Conservation (phyloP, 2,329 filamentous ascomycete genomes). For the Trichoderma sp. region DNA sequence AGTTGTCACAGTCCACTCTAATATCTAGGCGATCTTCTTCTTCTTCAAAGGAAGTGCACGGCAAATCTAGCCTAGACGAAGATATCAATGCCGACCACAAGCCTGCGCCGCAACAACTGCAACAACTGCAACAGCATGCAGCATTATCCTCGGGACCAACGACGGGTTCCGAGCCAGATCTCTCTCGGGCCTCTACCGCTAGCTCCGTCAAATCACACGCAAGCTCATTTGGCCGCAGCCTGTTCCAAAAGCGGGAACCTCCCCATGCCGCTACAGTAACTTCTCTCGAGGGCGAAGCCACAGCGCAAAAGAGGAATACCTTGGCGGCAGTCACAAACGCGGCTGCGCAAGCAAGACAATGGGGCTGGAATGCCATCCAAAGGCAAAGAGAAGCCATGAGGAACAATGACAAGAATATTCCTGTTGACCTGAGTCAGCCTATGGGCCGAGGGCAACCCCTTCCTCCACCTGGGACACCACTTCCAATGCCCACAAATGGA, state of each 20-base stretch:
- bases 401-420: constrained; percentile 31
- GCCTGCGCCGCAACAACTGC: constrained; percentile 24
- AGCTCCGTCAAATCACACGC: constrained; percentile 42
- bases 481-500: constrained; percentile 63
- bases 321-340: constrained; percentile 54
- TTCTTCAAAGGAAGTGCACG: constrained; percentile 44
- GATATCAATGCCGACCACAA: background rate
- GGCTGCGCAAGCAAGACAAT: constrained; percentile 54
- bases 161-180: constrained; percentile 27
- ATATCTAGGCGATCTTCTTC: constrained; percentile 40
- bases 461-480: constrained; percentile 74
- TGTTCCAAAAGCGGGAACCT: constrained; percentile 41
- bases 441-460: constrained; percentile 81
- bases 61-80: constrained; percentile 37
- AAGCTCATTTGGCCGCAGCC: constrained; percentile 37
- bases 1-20: constrained; percentile 29
- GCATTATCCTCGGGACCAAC: constrained; percentile 39
- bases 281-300: constrained; percentile 33
- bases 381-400: constrained; percentile 44
- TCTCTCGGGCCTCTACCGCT: constrained; percentile 32
- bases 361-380: constrained; percentile 57
- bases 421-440: constrained; percentile 57
- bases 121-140: constrained; percentile 27
- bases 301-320: constrained; percentile 45
- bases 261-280: constrained; percentile 37